Percentiles rank a stretch among this genome's conserved stretches.
These are phyloP conservation scores for Lactarius sp. DNA, from an alignment of 768 basidiomycete species.

Conservation along the genomic window DNA sequence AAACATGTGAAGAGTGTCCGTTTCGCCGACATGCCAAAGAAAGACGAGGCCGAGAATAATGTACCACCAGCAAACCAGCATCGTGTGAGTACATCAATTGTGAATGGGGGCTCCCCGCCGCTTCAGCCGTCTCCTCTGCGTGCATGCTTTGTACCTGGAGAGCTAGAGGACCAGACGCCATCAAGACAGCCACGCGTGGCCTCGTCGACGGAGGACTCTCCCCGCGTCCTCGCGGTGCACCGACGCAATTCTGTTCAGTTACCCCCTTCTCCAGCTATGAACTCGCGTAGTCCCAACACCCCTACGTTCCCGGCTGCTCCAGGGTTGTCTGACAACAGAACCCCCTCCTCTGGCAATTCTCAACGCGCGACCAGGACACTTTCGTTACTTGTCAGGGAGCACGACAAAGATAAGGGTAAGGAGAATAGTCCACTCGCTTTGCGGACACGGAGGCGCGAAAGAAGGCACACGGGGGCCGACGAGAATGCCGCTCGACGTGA, in stretches of 20 bases:
- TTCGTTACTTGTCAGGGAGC: conserved; percentile 16
- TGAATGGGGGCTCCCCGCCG: background rate
- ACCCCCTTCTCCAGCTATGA: background rate
- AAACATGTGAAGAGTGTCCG: conserved; percentile 26
- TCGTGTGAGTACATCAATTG: background rate
- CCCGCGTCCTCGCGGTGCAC: background rate
- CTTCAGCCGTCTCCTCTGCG: conserved; percentile 22
- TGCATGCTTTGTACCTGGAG: conserved; percentile 5
- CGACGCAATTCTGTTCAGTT: background rate
- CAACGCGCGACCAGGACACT: conserved; percentile 16
- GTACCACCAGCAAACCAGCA: background rate
- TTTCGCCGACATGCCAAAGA: conserved; percentile 21
- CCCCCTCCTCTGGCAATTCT: conserved; percentile 2
- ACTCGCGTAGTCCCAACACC: background rate
- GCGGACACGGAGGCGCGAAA: conserved; percentile 5
- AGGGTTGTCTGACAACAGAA: background rate
- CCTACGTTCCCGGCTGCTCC: background rate
- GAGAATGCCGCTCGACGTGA: conserved; percentile 24
- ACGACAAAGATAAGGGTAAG: conserved; percentile 14
- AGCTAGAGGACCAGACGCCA: background rate
- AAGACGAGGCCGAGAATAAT: background rate
- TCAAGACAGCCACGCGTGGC: background rate
- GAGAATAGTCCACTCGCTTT: conserved; percentile 22
- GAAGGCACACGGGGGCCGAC: conserved; percentile 11
- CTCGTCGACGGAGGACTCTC: background rate